Conservation (phyloP, 805 yeast genomes). For the Candida maesae region DNA sequence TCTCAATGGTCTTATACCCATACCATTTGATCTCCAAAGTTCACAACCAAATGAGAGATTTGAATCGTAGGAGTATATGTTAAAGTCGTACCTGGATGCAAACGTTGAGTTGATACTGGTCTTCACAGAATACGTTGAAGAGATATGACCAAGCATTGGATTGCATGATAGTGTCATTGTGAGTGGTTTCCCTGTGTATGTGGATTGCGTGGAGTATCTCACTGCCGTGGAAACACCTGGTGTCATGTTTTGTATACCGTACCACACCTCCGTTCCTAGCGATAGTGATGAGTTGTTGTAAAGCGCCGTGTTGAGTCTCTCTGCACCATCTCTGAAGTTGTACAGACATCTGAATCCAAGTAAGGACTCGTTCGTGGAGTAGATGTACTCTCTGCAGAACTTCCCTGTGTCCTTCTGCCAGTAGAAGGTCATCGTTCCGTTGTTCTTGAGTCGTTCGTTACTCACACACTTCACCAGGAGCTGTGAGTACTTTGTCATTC, state of each 20-base stretch:
- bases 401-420: slow-evolving; percentile 64
- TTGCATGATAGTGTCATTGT: slow-evolving; percentile 84
- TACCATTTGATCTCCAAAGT: slow-evolving; percentile 53
- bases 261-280: slow-evolving; percentile 86
- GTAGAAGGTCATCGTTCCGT: slow-evolving; percentile 60
- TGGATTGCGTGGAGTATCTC: slow-evolving; percentile 79
- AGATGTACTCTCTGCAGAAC: slow-evolving; percentile 68
- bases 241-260: slow-evolving; percentile 75
- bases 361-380: slow-evolving; percentile 79
- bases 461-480: slow-evolving; percentile 72
- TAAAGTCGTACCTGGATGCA: slow-evolving; percentile 83
- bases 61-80: slow-evolving; percentile 84
- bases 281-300: slow-evolving; percentile 64
- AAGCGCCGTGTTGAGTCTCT: slow-evolving; percentile 37
- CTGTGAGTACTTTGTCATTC: slow-evolving; percentile 58
- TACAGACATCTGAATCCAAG: slow-evolving; percentile 79
- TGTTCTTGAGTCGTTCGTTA: slow-evolving; percentile 51
- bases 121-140: slow-evolving; percentile 82
- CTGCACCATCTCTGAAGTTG: slow-evolving; percentile 45
- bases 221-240: slow-evolving; percentile 88
- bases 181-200: slow-evolving; percentile 84
- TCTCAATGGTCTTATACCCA: slow-evolving; percentile 7
- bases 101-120: slow-evolving; percentile 74
- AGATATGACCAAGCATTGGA: slow-evolving; percentile 85
- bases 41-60: slow-evolving; percentile 86